A percentile compares a stretch with the other conserved stretches of the same genome.
Evolutionary conservation across 352 stramenopile species (phyloP).

Genomic region (Phytophthora hibernalis): DNA sequence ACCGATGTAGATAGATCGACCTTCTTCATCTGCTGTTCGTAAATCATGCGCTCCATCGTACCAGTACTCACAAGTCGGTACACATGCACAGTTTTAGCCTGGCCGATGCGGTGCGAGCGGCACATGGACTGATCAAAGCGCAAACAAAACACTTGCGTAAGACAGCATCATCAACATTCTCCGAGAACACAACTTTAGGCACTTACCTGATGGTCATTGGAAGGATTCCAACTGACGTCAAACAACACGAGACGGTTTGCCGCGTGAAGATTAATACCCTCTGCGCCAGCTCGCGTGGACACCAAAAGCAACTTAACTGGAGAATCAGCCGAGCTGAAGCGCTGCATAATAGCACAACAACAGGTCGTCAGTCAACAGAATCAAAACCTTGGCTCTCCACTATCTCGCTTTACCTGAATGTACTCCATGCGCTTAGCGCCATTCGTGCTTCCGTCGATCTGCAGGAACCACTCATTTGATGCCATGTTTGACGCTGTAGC

Average conservation of each 20-base stretch:
- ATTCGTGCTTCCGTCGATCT: conserved; percentile 82
- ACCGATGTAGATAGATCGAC: conserved; percentile 80
- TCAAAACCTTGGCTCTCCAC: neutral
- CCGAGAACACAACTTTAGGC: neutral
- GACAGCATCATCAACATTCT: neutral
- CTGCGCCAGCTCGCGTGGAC: conserved; percentile 81
- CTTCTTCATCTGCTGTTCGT: conserved; percentile 92
- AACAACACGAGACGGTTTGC: conserved; percentile 92
- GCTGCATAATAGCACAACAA: conserved; percentile 35
- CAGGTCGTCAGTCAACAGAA: conserved; percentile 1
- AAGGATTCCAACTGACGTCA: conserved; percentile 93
- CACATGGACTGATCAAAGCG: conserved; percentile 85
- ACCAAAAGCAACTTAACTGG: conserved; percentile 77
- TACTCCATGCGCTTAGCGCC: conserved; percentile 86
- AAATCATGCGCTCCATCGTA: conserved; percentile 94
- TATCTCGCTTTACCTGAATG: conserved; percentile 59
- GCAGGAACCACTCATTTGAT: conserved; percentile 75
- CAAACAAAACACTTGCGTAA: conserved; percentile 3
- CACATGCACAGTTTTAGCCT: conserved; percentile 90
- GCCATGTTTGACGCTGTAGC: conserved; percentile 1
- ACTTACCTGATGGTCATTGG: conserved; percentile 86
- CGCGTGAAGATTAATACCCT: conserved; percentile 91
- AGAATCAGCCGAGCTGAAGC: conserved; percentile 65
- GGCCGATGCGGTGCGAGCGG: conserved; percentile 91
- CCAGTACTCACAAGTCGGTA: conserved; percentile 93